Percentiles rank a stretch among this genome's conserved stretches.
phyloP scores from a whole-genome alignment of 2,329 filamentous ascomycete genomes.

The Alternaria gansuensis region DNA sequence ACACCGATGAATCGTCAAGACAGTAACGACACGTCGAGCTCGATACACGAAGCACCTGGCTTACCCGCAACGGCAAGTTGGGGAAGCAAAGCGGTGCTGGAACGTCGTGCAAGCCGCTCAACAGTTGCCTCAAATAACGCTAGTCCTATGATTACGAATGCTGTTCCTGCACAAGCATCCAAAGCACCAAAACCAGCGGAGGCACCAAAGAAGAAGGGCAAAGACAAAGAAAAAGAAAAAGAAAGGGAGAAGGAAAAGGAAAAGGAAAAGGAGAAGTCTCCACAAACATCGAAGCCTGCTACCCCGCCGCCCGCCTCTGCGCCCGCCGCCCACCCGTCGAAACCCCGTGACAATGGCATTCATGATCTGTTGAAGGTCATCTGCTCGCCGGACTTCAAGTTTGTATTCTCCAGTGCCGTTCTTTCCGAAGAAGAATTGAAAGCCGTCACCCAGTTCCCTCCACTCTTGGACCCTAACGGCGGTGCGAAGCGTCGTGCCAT shows the following conservation, averaged over 20 bases:
- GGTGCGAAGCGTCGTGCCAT: slow-evolving; percentile 82
- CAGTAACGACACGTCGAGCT: slow-evolving; percentile 77
- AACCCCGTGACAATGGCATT: slow-evolving; percentile 40
- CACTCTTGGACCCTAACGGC: slow-evolving; percentile 82
- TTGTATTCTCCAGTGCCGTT: slow-evolving; percentile 60
- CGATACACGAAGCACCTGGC: slow-evolving; percentile 76
- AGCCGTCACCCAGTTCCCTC: slow-evolving; percentile 69
- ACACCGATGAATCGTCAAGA: slow-evolving; percentile 74
- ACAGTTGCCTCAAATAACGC: slow-evolving; percentile 82
- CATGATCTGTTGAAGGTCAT: slow-evolving; percentile 54
- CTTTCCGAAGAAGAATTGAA: slow-evolving; percentile 59
- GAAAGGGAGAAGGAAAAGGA: slow-evolving; percentile 36
- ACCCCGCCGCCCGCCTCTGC: slow-evolving; percentile 34
- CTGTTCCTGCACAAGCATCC: slow-evolving; percentile 52
- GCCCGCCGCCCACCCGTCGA: slow-evolving; percentile 25
- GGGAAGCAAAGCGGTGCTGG: slow-evolving; percentile 77
- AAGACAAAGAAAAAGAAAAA: slow-evolving; percentile 39
- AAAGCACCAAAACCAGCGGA: slow-evolving; percentile 46
- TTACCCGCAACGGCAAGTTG: slow-evolving; percentile 92
- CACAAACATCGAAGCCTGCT: slow-evolving; percentile 39
- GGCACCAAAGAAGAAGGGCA: slow-evolving; percentile 40
- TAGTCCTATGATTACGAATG: slow-evolving; percentile 72
- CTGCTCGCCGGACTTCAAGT: slow-evolving; percentile 59
- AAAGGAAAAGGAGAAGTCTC: slow-evolving; percentile 39
- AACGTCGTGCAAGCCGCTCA: slow-evolving; percentile 77